Conservation (phyloP, 345 rosid genomes). For the Eutrema yunnanense region DNA sequence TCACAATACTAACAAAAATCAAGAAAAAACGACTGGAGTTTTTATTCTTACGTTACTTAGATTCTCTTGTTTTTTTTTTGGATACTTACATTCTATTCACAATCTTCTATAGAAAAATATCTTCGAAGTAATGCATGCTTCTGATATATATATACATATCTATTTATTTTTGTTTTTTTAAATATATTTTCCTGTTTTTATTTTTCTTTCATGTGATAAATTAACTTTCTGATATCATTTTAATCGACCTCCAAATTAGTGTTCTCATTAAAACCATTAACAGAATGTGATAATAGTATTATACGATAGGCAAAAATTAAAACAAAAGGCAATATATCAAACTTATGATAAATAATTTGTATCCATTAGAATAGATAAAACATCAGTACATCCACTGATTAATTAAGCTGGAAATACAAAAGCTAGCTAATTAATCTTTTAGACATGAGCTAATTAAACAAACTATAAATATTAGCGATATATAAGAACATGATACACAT, state of each 20-base stretch:
- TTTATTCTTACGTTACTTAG: neutral
- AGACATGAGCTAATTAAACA: neutral
- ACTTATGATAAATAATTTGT: neutral
- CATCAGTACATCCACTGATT: constrained; percentile 27
- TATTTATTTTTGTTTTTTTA: neutral
- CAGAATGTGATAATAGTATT: neutral
- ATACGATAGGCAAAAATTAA: neutral
- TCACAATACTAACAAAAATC: neutral
- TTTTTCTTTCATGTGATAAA: neutral
- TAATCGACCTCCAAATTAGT: neutral
- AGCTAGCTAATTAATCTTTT: constrained; percentile 5
- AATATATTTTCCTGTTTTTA: neutral
- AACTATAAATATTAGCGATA: neutral
- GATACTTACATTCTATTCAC: neutral
- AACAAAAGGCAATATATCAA: neutral
- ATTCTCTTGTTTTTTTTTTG: neutral
- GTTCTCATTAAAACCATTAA: neutral
- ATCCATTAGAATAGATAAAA: constrained; percentile 9
- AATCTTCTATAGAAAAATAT: neutral
- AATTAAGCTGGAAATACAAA: constrained; percentile 23
- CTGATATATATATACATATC: neutral
- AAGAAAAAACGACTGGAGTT: neutral
- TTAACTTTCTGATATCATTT: neutral
- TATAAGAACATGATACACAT: constrained; percentile 23
- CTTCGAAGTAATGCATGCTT: neutral